Conservation (phyloP, 305 asterid genomes). For the Fraxinus dipetala region DNA sequence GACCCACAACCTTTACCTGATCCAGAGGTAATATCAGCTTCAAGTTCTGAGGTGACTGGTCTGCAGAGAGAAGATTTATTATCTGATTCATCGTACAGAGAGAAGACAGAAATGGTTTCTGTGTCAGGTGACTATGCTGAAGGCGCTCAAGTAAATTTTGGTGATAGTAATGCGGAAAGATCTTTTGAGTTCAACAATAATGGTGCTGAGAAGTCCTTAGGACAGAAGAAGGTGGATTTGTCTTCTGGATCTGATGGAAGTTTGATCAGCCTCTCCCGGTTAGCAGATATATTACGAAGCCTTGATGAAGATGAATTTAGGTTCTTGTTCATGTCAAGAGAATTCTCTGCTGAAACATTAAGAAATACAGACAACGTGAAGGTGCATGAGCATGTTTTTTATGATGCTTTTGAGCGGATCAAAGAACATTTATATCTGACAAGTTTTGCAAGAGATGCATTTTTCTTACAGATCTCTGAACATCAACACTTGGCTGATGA, state of each 20-base stretch:
- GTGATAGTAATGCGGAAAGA: constrained; percentile 31
- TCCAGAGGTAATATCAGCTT: constrained; percentile 23
- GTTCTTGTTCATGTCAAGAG: constrained; percentile 60
- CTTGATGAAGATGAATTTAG: constrained; percentile 67
- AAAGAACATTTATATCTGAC: constrained; percentile 74
- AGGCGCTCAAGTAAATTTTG: constrained; percentile 29
- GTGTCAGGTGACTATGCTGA: constrained; percentile 32
- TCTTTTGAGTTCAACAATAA: constrained; percentile 26
- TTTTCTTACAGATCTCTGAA: constrained; percentile 61
- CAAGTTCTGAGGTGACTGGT: constrained; percentile 32
- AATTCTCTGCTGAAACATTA: constrained; percentile 31
- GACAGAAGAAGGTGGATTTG: constrained; percentile 45
- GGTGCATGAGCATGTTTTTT: constrained; percentile 27
- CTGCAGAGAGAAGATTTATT: constrained; percentile 34
- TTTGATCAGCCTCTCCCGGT: constrained; percentile 64
- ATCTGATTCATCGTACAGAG: constrained; percentile 33
- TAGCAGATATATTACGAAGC: constrained; percentile 54
- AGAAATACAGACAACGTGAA: constrained; percentile 23
- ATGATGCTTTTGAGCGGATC: constrained; percentile 58
- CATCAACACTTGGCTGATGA: constrained; percentile 51
- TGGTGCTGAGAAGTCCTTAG: constrained; percentile 33
- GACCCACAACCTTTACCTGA: constrained; percentile 31
- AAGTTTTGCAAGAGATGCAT: constrained; percentile 63
- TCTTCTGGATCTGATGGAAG: constrained; percentile 56
- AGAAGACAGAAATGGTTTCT: constrained; percentile 30